Evolutionary conservation across 129 eudicot genomes (phyloP), one percentile per base, ranked within the genome.

Genomic region (Tagetes patula): DNA sequence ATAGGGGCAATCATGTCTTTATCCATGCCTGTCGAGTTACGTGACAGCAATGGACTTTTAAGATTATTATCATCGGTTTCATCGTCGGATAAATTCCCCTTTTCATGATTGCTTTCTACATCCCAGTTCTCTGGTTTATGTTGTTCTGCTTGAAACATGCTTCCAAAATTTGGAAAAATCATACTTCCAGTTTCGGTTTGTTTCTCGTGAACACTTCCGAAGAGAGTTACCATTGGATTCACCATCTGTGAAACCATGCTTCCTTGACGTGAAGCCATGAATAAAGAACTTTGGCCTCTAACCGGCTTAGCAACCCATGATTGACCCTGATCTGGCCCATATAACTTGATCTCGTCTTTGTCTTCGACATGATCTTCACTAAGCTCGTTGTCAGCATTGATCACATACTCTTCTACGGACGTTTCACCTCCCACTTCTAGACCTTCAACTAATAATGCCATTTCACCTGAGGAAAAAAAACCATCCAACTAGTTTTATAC

Each of bases 261-360:
- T 38, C 96, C 96, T 13, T 82, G 83, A 10, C 87, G 87, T 2
- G 96, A 85, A 59, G 81, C 90, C 34, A 86, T 48, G 47, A 79
- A 83, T 43, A 91, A 84, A n/a, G 84, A 78, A 74, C 97, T 91
- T 70, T 91, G 96, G 6, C 97, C 92, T 32, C 84, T 79, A 7
- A 91, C 97, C 2, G 97, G 92, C 72, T 86, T 91, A 52, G 97
- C 97, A 34, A 91, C 64, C 97, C 87, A 91, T 32, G 96, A 92
- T 12, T 70, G 89, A 4, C 97, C 97, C 69, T 84, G 87, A 77
- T 85, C 96, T 32, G 97, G 85, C 1, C 97, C 87, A 33, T 88
- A 88, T 77, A 92, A 67, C 82, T 85, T 87, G 81, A 91, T 81
- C 48, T 81, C 79, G 42, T 89, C 85, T 81, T 85, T 83, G 46